These are phyloP conservation scores for Kwoniella mangroviensis DNA, from an alignment of 768 basidiomycete genomes.

Conservation along the genomic window DNA sequence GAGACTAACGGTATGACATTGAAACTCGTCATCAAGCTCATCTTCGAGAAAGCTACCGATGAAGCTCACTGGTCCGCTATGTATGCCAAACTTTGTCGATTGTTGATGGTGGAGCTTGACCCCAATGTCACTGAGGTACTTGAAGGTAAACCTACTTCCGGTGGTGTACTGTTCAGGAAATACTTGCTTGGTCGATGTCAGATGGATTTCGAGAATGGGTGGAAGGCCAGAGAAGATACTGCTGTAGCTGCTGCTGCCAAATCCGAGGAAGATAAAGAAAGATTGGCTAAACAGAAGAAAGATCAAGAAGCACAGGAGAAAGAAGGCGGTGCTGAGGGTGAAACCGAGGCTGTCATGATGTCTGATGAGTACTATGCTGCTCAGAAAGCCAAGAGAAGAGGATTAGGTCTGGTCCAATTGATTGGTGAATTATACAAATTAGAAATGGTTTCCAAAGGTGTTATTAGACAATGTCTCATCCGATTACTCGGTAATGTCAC, in stretches of 20 bases:
- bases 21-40: slow-evolving; percentile 92
- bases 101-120: slow-evolving; percentile 94
- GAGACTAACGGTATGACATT: slow-evolving; percentile 93
- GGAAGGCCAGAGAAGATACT: slow-evolving; percentile 84
- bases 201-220: slow-evolving; percentile 95
- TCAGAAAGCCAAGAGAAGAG: slow-evolving; percentile 95
- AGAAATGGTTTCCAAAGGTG: slow-evolving; percentile 96
- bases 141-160: slow-evolving; percentile 87
- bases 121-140: slow-evolving; percentile 85
- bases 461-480: slow-evolving; percentile 98
- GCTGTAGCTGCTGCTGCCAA: slow-evolving; percentile 84
- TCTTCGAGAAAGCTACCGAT: slow-evolving; percentile 97
- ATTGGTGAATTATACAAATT: slow-evolving; percentile 98
- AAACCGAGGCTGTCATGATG: slow-evolving; percentile 74
- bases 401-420: slow-evolving; percentile 95
- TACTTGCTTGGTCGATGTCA: slow-evolving; percentile 96
- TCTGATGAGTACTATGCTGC: slow-evolving; percentile 96
- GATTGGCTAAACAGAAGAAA: slow-evolving; percentile 57
- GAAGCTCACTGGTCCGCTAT: slow-evolving; percentile 95
- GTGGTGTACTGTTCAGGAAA: slow-evolving; percentile 93
- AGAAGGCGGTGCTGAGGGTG: slow-evolving; percentile 61
- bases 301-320: slow-evolving; percentile 63
- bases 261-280: slow-evolving; percentile 79
- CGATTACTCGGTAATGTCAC: slow-evolving; percentile 90
- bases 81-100: slow-evolving; percentile 92